phyloP scores from a whole-genome alignment of 768 basidiomycete species.

The Cystobasidium ongulense region DNA sequence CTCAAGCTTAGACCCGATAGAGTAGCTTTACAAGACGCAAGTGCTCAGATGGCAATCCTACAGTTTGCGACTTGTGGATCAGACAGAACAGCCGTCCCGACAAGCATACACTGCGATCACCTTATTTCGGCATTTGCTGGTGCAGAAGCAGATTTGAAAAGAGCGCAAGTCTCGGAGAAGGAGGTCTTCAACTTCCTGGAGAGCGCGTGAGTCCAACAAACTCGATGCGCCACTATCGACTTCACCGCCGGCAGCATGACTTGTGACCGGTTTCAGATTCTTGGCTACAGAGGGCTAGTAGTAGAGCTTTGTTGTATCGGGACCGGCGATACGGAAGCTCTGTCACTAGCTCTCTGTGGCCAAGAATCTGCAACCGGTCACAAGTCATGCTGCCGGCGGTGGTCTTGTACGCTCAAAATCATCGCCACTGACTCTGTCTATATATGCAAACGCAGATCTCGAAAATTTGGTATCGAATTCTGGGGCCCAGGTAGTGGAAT shows the following conservation, averaged over 20 bases:
- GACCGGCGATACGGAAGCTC: too few relatives aligned
- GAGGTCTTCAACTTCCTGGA: slow-evolving; percentile 97
- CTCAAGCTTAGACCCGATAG: slow-evolving; percentile 82
- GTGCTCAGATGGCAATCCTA: slow-evolving; percentile 56
- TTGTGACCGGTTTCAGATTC: too few relatives aligned
- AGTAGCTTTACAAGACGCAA: slow-evolving; percentile 58
- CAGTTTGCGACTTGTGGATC: slow-evolving; percentile 98
- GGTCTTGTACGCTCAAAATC: neutral
- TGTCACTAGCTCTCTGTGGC: too few relatives aligned
- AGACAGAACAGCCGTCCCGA: slow-evolving; percentile 63
- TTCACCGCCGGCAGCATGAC: too few relatives aligned
- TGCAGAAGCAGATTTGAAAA: slow-evolving; percentile 74
- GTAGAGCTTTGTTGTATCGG: too few relatives aligned
- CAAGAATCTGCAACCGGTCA: neutral
- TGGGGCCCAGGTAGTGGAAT: slow-evolving; percentile 80
- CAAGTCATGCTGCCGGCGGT: too few relatives aligned
- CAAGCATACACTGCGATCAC: slow-evolving; percentile 89
- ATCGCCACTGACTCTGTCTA: neutral
- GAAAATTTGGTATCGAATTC: slow-evolving; percentile 74
- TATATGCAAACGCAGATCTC: slow-evolving; percentile 28
- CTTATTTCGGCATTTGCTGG: slow-evolving; percentile 89
- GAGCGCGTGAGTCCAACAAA: slow-evolving; percentile 37
- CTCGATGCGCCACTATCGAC: neutral
- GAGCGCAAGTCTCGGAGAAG: slow-evolving; percentile 76
- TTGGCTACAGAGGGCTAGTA: too few relatives aligned